Conservation (phyloP, 495 filamentous ascomycete genomes). For the Margaritispora aquatica region DNA sequence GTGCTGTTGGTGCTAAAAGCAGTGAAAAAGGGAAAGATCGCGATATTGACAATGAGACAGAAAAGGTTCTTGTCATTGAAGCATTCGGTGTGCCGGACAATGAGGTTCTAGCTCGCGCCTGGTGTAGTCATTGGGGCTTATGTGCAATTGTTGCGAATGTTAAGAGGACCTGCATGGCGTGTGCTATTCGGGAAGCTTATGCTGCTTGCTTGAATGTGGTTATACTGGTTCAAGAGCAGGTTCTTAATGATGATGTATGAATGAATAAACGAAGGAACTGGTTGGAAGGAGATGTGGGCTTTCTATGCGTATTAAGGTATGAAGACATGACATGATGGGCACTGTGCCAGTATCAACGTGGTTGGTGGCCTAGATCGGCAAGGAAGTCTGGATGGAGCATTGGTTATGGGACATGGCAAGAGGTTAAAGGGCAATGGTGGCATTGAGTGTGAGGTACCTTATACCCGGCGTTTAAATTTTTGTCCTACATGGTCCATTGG, state of each 20-base stretch:
- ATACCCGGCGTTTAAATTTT: not conserved
- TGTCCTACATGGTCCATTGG: no score
- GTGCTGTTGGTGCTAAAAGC: constrained; percentile 15
- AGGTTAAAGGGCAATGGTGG: not conserved
- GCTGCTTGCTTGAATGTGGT: constrained; percentile 63
- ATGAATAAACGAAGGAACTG: not conserved
- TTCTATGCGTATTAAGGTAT: not conserved
- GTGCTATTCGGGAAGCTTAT: constrained; percentile 64
- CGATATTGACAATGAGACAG: constrained; percentile 31
- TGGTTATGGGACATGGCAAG: not conserved
- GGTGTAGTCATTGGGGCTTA: constrained; percentile 65
- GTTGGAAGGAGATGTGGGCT: no score
- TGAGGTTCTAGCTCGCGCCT: constrained; percentile 66
- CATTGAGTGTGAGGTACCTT: not conserved
- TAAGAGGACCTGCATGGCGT: constrained; percentile 61
- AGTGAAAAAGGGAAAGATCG: constrained; percentile 10
- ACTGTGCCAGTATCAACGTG: no score
- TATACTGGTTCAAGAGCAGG: constrained; percentile 42
- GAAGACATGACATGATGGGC: not conserved
- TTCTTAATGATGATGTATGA: not conserved
- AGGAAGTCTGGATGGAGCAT: not conserved
- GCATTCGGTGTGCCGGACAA: constrained; percentile 65
- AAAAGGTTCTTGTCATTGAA: constrained; percentile 61
- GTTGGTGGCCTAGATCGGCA: no score
- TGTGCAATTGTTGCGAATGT: constrained; percentile 60